Conservation (phyloP, 1,139 yeast genomes). For the Kodamaea suecica region DNA sequence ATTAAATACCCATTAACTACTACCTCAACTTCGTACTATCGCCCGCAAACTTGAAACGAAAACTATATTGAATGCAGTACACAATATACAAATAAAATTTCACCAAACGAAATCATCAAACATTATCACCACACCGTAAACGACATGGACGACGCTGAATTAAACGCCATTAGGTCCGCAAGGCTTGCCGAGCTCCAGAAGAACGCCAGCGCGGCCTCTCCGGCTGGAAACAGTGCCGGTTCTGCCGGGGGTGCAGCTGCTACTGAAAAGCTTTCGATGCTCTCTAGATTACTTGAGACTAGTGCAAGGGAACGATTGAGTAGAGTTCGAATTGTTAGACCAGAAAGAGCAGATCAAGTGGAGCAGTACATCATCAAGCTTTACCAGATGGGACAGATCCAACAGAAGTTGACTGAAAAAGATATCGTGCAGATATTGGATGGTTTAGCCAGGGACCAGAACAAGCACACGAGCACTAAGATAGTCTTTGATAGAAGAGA, state of each 20-base stretch:
- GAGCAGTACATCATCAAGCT: slow-evolving; percentile 74
- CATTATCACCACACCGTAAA: not conserved
- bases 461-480: slow-evolving; percentile 55
- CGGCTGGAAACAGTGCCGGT: not conserved
- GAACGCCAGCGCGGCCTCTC: slow-evolving; percentile 20
- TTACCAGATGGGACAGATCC: slow-evolving; percentile 76
- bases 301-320: slow-evolving; percentile 86
- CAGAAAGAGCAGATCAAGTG: slow-evolving; percentile 89
- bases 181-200: slow-evolving; percentile 78
- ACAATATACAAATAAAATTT: too few relatives aligned
- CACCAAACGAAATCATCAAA: too few relatives aligned
- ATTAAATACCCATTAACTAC: too few relatives aligned
- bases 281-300: slow-evolving; percentile 73
- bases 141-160: slow-evolving; percentile 70
- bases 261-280: slow-evolving; percentile 33
- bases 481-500: slow-evolving; percentile 35
- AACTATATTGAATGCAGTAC: too few relatives aligned
- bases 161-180: slow-evolving; percentile 86
- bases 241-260: slow-evolving; percentile 7
- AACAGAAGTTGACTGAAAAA: slow-evolving; percentile 67
- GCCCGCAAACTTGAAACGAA: too few relatives aligned
- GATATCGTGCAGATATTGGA: slow-evolving; percentile 82
- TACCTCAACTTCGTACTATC: too few relatives aligned
- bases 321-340: slow-evolving; percentile 83
- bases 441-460: slow-evolving; percentile 78